Evolutionary conservation across 331 rosid genomes (phyloP), one percentile per base, ranked within the genome.

Genomic region (Telfairia occidentalis): DNA sequence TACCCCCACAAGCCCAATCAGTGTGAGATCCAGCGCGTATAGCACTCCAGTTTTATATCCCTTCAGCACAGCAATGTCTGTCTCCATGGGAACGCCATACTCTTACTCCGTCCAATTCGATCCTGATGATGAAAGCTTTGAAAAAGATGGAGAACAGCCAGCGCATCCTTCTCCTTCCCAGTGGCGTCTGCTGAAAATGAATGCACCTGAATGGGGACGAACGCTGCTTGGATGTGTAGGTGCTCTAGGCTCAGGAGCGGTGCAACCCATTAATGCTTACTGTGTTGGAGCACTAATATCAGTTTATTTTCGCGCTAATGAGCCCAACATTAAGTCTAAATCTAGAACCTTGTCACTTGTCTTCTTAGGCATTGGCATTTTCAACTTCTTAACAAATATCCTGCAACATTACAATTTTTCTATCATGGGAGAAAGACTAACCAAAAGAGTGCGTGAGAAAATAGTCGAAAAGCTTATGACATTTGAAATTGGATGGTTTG

Each of bases 401-500:
- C 81, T 94, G 77, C 97, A 94, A 61, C 97, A 94, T 80, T 89
- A 89, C 64, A 87, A 84, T 74, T 94, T 91, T 67, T 89, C 95
- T n/a, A 28, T 91, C 1, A 89, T 89, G 98, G 98, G 97, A 71
- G 98, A 91, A 35, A 89, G 86, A 79, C 61, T 94, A 82, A 94
- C 95, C 0, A 91, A 88, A 76, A 85, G 97, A 76, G 83, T 88
- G 21, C 77, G 97, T 21, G 95, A 94, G 87, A 85, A 86, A 63
- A 71, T 91, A 30, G 87, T 89, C 4, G 90, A 75, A 75, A 91
- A 86, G 50, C 57, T 94, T 79, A 64, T 89, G 89, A 89, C 90
- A 35, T 94, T 89, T 66, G 97, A 91, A 87, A 84, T 94, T 35
- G 95, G 98, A 52, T 94, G 96, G 95, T 94, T 81, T 82, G 98